Evolutionary conservation across 2,329 filamentous ascomycete genomes (phyloP).

Genomic region (Calonectria crousiana): DNA sequence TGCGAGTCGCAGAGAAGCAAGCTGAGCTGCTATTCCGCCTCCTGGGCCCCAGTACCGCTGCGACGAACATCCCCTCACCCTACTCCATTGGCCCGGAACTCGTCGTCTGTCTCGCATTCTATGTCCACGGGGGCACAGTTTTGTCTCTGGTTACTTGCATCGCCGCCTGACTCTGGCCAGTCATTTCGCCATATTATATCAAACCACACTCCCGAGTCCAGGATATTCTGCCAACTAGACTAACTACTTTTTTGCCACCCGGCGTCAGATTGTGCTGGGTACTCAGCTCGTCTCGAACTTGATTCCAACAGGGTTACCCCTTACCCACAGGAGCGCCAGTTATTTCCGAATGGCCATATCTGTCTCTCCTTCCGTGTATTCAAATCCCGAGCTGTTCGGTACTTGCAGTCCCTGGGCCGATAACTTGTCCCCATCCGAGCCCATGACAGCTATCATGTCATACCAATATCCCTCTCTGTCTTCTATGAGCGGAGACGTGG

Average conservation of each 20-base stretch:
- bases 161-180: slow-evolving; percentile 23
- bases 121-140: slow-evolving; percentile 26
- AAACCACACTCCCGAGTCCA: slow-evolving; percentile 11
- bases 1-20: slow-evolving; percentile 9
- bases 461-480: slow-evolving; percentile 62
- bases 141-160: slow-evolving; percentile 28
- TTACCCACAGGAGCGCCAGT: neutral
- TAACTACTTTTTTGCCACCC: slow-evolving; percentile 20
- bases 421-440: slow-evolving; percentile 18
- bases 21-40: slow-evolving; percentile 11
- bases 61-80: slow-evolving; percentile 18
- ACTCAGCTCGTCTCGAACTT: slow-evolving; percentile 13
- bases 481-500: slow-evolving; percentile 56
- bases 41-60: slow-evolving; percentile 12
- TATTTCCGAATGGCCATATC: slow-evolving; percentile 36
- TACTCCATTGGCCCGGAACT: slow-evolving; percentile 24
- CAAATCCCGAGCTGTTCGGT: slow-evolving; percentile 27
- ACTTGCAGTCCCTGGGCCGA: slow-evolving; percentile 25
- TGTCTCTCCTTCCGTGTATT: slow-evolving; percentile 26
- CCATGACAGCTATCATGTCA: slow-evolving; percentile 54
- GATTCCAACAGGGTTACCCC: slow-evolving; percentile 11
- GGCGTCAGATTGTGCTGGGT: slow-evolving; percentile 4
- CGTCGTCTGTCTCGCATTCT: slow-evolving; percentile 31
- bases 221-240: slow-evolving; percentile 15
- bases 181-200: slow-evolving; percentile 13